Conservation (phyloP, 495 filamentous ascomycete genomes). For the Podospora appendiculata region DNA sequence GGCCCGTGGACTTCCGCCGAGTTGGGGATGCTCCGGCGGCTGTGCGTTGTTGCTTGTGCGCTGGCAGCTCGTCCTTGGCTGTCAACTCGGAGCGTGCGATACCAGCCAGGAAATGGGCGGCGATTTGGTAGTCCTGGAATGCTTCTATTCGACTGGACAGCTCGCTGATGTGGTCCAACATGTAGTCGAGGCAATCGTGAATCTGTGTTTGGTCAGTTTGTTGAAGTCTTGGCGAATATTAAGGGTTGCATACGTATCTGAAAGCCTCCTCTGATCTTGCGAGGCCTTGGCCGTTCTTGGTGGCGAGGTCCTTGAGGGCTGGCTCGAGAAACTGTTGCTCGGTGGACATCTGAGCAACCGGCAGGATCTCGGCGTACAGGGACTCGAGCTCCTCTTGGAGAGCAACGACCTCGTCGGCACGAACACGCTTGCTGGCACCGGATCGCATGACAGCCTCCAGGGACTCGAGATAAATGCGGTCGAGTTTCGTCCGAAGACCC, state of each 20-base stretch:
- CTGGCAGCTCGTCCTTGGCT: not conserved
- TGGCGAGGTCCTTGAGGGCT: constrained; percentile 36
- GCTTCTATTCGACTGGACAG: constrained; percentile 17
- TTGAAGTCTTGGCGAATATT: not conserved
- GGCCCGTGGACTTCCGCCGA: constrained; percentile 6
- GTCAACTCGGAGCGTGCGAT: constrained; percentile 18
- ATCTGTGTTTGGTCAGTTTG: constrained; percentile 18
- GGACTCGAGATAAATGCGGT: constrained; percentile 38
- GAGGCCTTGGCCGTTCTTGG: constrained; percentile 26
- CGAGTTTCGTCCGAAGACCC: constrained; percentile 34
- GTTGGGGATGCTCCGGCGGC: constrained; percentile 8
- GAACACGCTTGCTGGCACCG: constrained; percentile 8
- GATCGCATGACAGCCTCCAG: constrained; percentile 19
- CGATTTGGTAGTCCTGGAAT: constrained; percentile 23
- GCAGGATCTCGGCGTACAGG: constrained; percentile 54
- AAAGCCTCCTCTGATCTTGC: constrained; percentile 29
- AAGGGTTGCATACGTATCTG: constrained; percentile 27
- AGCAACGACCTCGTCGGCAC: constrained; percentile 26
- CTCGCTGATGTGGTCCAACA: constrained; percentile 23
- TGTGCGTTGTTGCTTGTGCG: constrained; percentile 6
- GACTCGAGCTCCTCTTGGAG: constrained; percentile 54
- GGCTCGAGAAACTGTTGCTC: constrained; percentile 54
- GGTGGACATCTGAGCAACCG: constrained; percentile 53
- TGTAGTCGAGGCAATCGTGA: constrained; percentile 28
- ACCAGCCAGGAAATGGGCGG: constrained; percentile 16